These are phyloP conservation scores for Ramaria rubella DNA, from an alignment of 768 basidiomycete species.

Conservation along the genomic window DNA sequence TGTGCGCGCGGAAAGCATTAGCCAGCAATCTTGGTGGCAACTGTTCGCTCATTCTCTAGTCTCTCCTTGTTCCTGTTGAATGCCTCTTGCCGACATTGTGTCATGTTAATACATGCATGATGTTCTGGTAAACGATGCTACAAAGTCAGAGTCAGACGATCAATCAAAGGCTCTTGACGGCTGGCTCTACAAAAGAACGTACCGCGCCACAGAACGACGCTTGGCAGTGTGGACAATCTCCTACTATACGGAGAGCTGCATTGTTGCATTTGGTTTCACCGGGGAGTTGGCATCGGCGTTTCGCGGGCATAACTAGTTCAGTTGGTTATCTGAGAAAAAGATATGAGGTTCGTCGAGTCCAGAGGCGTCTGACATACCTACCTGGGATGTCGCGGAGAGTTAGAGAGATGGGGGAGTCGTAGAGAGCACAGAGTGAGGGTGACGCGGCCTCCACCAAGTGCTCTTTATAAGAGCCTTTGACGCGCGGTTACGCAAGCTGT, in stretches of 20 bases:
- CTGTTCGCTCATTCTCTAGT: slow-evolving; percentile 83
- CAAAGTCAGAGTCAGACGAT: slow-evolving; percentile 12
- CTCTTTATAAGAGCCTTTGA: background rate
- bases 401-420: background rate
- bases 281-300: slow-evolving; percentile 81
- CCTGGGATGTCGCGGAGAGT: background rate
- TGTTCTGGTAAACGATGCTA: slow-evolving; percentile 89
- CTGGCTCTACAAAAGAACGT: slow-evolving; percentile 26
- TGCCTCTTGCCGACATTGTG: slow-evolving; percentile 80
- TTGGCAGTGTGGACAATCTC: slow-evolving; percentile 76
- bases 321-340: background rate
- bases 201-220: slow-evolving; percentile 73
- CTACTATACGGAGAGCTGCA: slow-evolving; percentile 77
- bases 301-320: slow-evolving; percentile 55
- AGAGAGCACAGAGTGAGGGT: background rate
- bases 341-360: background rate
- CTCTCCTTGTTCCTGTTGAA: slow-evolving; percentile 84
- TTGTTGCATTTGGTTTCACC: slow-evolving; percentile 59
- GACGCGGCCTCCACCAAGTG: background rate
- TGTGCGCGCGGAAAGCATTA: slow-evolving; percentile 26
- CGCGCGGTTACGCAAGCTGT: background rate
- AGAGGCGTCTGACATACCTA: background rate
- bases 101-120: slow-evolving; percentile 76
- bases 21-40: slow-evolving; percentile 73
- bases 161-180: slow-evolving; percentile 17